Conservation (phyloP, 768 basidiomycete genomes). For the Russula olivacea region DNA sequence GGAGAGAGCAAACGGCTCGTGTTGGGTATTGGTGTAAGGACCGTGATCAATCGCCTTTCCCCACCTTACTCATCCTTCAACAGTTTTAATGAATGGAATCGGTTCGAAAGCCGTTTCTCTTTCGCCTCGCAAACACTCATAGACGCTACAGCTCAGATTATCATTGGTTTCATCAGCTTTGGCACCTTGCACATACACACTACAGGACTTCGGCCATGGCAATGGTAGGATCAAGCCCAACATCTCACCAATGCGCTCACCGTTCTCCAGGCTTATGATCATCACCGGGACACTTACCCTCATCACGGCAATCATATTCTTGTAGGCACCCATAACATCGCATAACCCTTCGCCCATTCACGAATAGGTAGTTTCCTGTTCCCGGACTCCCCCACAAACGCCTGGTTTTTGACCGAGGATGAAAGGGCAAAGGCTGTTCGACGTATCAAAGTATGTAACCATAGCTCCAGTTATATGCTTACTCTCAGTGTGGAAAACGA, state of each 20-base stretch:
- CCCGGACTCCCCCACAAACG: constrained; percentile 68
- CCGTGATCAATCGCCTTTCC: too few species aligned
- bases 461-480: neutral
- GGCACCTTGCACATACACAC: constrained; percentile 59
- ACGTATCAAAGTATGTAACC: constrained; percentile 50
- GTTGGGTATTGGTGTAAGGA: constrained; percentile 79
- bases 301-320: constrained; percentile 46
- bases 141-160: constrained; percentile 51
- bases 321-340: constrained; percentile 35
- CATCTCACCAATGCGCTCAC: constrained; percentile 2
- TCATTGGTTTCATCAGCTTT: constrained; percentile 65
- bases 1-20: constrained; percentile 59
- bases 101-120: constrained; percentile 34
- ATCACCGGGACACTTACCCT: constrained; percentile 61
- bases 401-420: constrained; percentile 65
- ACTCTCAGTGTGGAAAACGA: neutral
- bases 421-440: constrained; percentile 59
- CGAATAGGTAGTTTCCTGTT: constrained; percentile 51
- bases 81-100: constrained; percentile 72
- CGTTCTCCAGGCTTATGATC: constrained; percentile 53
- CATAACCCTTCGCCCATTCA: neutral
- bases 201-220: constrained; percentile 57
- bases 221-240: constrained; percentile 44
- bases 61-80: neutral
- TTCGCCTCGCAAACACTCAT: neutral